Evolutionary conservation across 768 basidiomycete genomes (phyloP).

Genomic region (Cubamyces sp.): DNA sequence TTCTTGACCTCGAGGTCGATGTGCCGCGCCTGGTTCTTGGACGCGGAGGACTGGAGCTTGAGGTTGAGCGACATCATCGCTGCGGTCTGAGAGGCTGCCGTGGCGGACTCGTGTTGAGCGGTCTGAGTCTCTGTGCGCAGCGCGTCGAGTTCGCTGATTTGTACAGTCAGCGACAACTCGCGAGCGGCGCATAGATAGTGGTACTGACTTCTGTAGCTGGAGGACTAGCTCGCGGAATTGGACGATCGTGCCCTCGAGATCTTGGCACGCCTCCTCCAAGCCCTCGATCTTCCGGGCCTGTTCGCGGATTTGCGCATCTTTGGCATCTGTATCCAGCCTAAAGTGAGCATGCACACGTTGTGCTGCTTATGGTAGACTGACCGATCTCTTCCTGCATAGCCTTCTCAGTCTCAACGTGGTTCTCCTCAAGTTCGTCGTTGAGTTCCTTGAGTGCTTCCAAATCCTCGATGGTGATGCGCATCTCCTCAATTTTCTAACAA

Average conservation of each 20-base stretch:
- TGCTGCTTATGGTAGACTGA: conserved; percentile 38
- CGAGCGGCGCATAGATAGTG: neutral
- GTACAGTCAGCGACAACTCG: neutral
- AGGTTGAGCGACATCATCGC: conserved; percentile 94
- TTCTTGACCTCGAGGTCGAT: conserved; percentile 89
- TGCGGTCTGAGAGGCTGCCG: conserved; percentile 85
- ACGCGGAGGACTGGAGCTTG: conserved; percentile 88
- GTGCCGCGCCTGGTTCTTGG: conserved; percentile 87
- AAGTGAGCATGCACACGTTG: neutral
- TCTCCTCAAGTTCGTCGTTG: conserved; percentile 96
- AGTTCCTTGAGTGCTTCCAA: conserved; percentile 95
- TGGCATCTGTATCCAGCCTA: conserved; percentile 51
- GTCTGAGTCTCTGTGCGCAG: conserved; percentile 86
- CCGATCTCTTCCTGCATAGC: conserved; percentile 88
- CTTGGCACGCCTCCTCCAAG: conserved; percentile 80
- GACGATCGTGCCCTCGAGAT: conserved; percentile 83
- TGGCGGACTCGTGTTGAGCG: conserved; percentile 80
- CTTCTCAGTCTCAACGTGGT: conserved; percentile 92
- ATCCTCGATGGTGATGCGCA: conserved; percentile 95
- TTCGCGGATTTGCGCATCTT: conserved; percentile 73
- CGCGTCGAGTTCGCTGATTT: conserved; percentile 76
- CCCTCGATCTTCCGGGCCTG: conserved; percentile 62
- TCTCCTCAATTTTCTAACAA: conserved; percentile 92
- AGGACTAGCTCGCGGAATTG: conserved; percentile 94
- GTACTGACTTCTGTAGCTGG: conserved; percentile 74